phyloP scores from a whole-genome alignment of 129 eudicot genomes.

The Flaveria trinervia region DNA sequence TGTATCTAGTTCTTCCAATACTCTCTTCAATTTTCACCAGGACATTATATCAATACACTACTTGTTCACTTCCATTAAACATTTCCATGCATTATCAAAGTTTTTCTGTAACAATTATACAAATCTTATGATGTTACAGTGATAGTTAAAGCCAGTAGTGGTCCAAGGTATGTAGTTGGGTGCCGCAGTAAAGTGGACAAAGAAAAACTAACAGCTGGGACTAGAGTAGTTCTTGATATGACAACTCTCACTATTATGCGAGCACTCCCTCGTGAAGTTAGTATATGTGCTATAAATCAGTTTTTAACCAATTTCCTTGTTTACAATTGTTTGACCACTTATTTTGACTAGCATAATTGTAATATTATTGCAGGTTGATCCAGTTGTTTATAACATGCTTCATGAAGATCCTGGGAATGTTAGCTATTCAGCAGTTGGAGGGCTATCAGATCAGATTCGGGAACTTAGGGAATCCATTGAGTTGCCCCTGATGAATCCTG shows the following conservation, averaged over 20 bases:
- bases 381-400: slow-evolving; percentile 96
- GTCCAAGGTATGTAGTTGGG: slow-evolving; percentile 98
- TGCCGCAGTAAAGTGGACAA: slow-evolving; percentile 98
- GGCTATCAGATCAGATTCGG: slow-evolving; percentile 91
- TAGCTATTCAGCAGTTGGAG: slow-evolving; percentile 98
- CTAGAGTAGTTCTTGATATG: slow-evolving; percentile 98
- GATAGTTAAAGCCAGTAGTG: slow-evolving; percentile 98
- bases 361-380: slow-evolving; percentile 69
- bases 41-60: not conserved
- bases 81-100: not conserved
- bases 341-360: slow-evolving; percentile 8
- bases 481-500: slow-evolving; percentile 96
- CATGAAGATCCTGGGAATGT: slow-evolving; percentile 99
- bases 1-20: slow-evolving; percentile 46
- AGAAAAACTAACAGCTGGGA: slow-evolving; percentile 89
- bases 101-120: not conserved
- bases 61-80: not conserved
- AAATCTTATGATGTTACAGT: slow-evolving; percentile 44
- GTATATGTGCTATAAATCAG: slow-evolving; percentile 8
- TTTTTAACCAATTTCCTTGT: not conserved
- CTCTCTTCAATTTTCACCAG: slow-evolving; percentile 16
- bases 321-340: not conserved
- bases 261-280: slow-evolving; percentile 88
- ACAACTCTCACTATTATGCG: slow-evolving; percentile 98
- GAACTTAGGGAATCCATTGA: slow-evolving; percentile 99